Conservation (phyloP, 306 rosid genomes). For the Echinosophora koreensis region DNA sequence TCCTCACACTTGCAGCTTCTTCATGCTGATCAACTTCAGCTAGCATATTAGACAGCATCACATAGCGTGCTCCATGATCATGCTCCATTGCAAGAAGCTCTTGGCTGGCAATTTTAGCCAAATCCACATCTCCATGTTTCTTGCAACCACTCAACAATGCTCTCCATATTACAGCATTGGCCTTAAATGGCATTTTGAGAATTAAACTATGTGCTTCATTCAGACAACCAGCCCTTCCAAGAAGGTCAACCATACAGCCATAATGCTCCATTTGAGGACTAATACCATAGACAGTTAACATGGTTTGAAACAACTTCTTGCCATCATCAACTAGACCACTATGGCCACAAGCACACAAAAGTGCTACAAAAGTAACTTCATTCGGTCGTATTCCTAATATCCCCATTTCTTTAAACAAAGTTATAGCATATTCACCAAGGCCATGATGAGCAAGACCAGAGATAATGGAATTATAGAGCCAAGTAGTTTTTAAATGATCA, state of each 20-base stretch:
- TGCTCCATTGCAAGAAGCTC: conserved; percentile 58
- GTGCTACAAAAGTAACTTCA: conserved; percentile 53
- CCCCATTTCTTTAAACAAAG: conserved; percentile 51
- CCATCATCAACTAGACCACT: conserved; percentile 58
- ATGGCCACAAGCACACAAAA: conserved; percentile 60
- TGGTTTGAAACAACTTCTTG: conserved; percentile 53
- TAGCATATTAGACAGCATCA: conserved; percentile 53
- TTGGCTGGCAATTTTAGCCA: conserved; percentile 51
- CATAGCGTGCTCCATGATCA: conserved; percentile 57
- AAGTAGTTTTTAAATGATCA: conserved; percentile 42
- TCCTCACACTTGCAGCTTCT: conserved; percentile 56
- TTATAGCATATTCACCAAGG: conserved; percentile 48
- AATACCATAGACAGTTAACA: conserved; percentile 42
- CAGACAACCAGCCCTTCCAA: conserved; percentile 53
- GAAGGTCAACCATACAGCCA: conserved; percentile 64
- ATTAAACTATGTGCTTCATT: conserved; percentile 52
- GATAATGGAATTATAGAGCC: conserved; percentile 54
- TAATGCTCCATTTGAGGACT: conserved; percentile 55
- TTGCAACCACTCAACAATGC: conserved; percentile 56
- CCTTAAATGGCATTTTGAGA: conserved; percentile 53
- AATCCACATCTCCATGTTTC: conserved; percentile 48
- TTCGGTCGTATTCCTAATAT: conserved; percentile 49
- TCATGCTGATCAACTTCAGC: conserved; percentile 47
- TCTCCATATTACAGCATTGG: conserved; percentile 59
- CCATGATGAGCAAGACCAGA: conserved; percentile 68